phyloP scores from a whole-genome alignment of 2,329 filamentous ascomycete genomes.

The Penicillium italicum region DNA sequence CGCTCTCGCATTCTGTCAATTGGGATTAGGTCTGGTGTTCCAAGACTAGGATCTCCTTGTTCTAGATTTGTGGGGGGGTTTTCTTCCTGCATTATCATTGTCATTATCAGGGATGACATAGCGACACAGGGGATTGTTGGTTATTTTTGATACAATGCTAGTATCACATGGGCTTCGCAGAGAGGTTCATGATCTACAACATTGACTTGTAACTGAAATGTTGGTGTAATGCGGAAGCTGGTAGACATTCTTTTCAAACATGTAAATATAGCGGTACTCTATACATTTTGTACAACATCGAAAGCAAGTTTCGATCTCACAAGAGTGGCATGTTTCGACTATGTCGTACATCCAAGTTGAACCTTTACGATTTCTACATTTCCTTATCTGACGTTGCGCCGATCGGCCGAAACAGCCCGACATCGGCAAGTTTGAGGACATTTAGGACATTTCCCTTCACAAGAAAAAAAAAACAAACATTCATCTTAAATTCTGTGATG shows the following conservation, averaged over 20 bases:
- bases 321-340: background rate
- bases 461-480: background rate
- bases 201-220: background rate
- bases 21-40: background rate
- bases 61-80: background rate
- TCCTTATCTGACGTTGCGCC: background rate
- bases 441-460: background rate
- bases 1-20: background rate
- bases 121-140: background rate
- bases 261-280: background rate
- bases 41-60: background rate
- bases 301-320: background rate
- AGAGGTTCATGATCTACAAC: background rate
- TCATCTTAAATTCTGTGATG: background rate
- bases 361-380: background rate
- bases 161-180: background rate
- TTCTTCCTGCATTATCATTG: background rate
- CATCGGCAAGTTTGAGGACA: background rate
- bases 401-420: background rate
- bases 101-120: background rate
- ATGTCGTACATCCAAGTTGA: conserved; percentile 4
- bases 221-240: background rate
- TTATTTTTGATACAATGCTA: background rate
- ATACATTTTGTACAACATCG: background rate
- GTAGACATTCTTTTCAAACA: background rate